phyloP scores from a whole-genome alignment of 208 protist species.

The Crithidia fasciculata region DNA sequence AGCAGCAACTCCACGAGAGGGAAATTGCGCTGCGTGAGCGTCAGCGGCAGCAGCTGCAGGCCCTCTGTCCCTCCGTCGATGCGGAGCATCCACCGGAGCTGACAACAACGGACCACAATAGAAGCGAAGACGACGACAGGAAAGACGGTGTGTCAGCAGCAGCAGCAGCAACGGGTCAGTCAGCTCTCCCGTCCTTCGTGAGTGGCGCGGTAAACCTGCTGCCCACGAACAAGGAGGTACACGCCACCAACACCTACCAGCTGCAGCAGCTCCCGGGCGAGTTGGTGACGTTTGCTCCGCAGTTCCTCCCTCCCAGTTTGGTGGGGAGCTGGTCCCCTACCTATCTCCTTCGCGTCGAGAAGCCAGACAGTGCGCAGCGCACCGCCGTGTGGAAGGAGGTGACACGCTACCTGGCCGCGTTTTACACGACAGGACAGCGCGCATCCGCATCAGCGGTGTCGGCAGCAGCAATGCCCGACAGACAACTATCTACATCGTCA shows the following conservation, averaged over 20 bases:
- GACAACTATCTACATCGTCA: background rate
- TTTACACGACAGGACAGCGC: conserved; percentile 19
- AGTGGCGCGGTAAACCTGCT: conserved; percentile 77
- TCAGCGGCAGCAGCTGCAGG: conserved; percentile 39
- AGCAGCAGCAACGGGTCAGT: background rate
- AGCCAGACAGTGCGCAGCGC: conserved; percentile 23
- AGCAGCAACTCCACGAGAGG: conserved; percentile 22
- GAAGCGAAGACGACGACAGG: background rate
- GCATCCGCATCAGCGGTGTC: conserved; percentile 3
- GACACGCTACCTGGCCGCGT: conserved; percentile 41
- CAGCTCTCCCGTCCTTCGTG: conserved; percentile 30
- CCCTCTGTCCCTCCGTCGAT: background rate
- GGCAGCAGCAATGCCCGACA: background rate
- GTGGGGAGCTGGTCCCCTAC: conserved; percentile 73
- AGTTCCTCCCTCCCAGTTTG: conserved; percentile 59
- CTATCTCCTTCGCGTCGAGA: conserved; percentile 57
- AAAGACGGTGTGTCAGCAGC: background rate
- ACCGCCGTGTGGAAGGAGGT: conserved; percentile 24
- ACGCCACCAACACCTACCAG: conserved; percentile 65
- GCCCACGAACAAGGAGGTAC: conserved; percentile 82
- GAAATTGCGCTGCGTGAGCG: conserved; percentile 16
- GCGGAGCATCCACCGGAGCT: too few relatives aligned
- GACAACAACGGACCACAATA: background rate
- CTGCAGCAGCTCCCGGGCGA: conserved; percentile 71
- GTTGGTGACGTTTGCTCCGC: conserved; percentile 53